Evolutionary conservation across 805 yeast genomes (phyloP), one percentile per base, ranked within the genome.

Genomic region (Kodamaea hsintzibuensis): DNA sequence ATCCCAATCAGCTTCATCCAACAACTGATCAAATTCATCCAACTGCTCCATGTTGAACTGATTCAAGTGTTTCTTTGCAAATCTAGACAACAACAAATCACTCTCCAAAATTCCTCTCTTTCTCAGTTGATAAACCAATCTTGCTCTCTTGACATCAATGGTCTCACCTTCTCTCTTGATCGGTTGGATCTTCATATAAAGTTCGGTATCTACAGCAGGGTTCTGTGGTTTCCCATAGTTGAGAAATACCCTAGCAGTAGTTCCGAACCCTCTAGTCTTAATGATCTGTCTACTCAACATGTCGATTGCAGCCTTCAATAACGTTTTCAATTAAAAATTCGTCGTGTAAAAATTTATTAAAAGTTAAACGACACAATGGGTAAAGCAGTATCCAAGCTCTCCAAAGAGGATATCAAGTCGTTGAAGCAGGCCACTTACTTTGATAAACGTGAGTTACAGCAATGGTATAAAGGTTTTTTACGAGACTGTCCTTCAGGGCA

Each of bases 1-100:
- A 70, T 95, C 99, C 99, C 99, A 95, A 71, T 95, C 99, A n/a
- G 93, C 83, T 71, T 93, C 96, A 69, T 95, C 96, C 66, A 95
- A 78, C 54, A 95, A 72, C 54, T 78, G 67, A 65, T 93, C 98
- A 69, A 90, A 95, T 69, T 95, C 98, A 47, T 84, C 87, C 51
- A 95, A 75, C 71, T 91, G 88, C 52, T 78, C 86, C 56, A 74
- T 70, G 10, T 80, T 76, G 77, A 95, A 80, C 0, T 66, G 65
- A 39, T 78, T 70, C 58, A 95, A 74, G 65, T 89, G 82, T 64
- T 81, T 82, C 64, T 91, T 84, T 25, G 98, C 96, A 70, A 92
- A 95, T 55, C 91, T 80, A 16, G 95, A 85, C 55, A 95, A 78
- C 44, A 95, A 74, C 62, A 95, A 74, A 67, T 95, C 99, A 5